These are phyloP conservation scores for Cladosporium sp. DNA, from an alignment of 2,329 filamentous ascomycete species.

Conservation along the genomic window DNA sequence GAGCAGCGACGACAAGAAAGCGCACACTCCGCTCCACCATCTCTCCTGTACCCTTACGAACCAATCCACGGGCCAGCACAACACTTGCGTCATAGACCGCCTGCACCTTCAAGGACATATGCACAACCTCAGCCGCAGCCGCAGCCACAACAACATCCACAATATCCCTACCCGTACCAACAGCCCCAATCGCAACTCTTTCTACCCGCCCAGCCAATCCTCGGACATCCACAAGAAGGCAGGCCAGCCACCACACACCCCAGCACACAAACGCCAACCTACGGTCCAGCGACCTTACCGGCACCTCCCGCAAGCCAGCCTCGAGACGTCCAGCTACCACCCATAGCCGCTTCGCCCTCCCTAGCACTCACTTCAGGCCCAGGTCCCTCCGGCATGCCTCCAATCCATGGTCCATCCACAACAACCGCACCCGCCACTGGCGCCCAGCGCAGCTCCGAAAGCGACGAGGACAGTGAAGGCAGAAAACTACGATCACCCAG, in stretches of 20 bases:
- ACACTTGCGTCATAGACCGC: conserved; percentile 12
- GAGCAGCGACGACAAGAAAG: conserved; percentile 14
- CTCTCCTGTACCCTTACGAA: conserved; percentile 15
- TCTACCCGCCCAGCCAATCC: background rate
- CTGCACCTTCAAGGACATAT: conserved; percentile 8
- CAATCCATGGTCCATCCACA: background rate
- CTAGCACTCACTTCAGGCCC: conserved; percentile 5
- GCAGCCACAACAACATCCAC: conserved; percentile 16
- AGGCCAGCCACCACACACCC: background rate
- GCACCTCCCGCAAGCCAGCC: conserved; percentile 12
- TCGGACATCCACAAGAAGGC: background rate
- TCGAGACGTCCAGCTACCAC: conserved; percentile 22
- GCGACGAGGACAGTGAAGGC: conserved; percentile 22
- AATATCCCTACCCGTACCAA: background rate
- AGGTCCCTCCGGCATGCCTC: conserved; percentile 3
- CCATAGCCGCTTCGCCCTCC: conserved; percentile 19
- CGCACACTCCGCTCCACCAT: conserved; percentile 20
- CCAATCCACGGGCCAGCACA: conserved; percentile 14
- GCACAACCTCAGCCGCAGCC: conserved; percentile 16
- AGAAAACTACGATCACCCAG: conserved; percentile 16
- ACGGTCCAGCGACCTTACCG: background rate
- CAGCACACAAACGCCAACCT: background rate
- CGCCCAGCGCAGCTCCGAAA: conserved; percentile 6
- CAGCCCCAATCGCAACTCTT: background rate
- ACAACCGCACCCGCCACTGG: background rate